These are phyloP conservation scores for Globisporangium heterothallicum DNA, from an alignment of 352 stramenopile genomes.

Conservation along the genomic window DNA sequence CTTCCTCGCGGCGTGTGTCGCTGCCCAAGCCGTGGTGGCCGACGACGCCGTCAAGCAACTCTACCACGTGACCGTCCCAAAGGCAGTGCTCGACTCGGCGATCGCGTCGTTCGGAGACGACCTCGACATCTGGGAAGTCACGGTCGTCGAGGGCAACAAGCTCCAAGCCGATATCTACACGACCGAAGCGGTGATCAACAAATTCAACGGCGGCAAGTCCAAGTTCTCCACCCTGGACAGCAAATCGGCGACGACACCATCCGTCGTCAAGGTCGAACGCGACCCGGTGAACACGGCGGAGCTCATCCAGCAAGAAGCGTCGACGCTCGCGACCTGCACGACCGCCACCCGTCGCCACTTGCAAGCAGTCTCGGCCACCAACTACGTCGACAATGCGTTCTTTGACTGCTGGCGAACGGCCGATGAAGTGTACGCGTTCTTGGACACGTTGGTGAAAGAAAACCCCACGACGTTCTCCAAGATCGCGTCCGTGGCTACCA, in stretches of 20 bases:
- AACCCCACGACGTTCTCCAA: conserved; percentile 14
- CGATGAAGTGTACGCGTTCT: conserved; percentile 21
- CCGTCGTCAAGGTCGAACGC: not conserved
- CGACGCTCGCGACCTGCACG: conserved; percentile 1
- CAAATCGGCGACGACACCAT: not conserved
- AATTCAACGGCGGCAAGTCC: conserved; percentile 3
- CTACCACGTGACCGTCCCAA: conserved; percentile 27
- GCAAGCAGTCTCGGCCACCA: not conserved
- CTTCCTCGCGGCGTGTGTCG: conserved; percentile 12
- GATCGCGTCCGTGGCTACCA: conserved; percentile 10
- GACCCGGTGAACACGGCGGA: conserved; percentile 1
- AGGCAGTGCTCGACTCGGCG: conserved; percentile 11
- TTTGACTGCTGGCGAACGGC: conserved; percentile 26
- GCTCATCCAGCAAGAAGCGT: conserved; percentile 1
- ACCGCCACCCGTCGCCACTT: conserved; percentile 3
- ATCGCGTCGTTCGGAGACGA: conserved; percentile 7
- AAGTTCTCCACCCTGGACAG: not conserved
- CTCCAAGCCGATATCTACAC: conserved; percentile 10
- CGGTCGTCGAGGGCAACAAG: not conserved
- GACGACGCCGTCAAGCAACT: conserved; percentile 22
- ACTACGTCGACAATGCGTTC: conserved; percentile 20
- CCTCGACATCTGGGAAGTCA: conserved; percentile 10
- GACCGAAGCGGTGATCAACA: conserved; percentile 1
- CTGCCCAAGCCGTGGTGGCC: conserved; percentile 13
- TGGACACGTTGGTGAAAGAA: conserved; percentile 12